phyloP scores from a whole-genome alignment of 371 early-diverging fungal genomes.

The Sporodiniella umbellata region DNA sequence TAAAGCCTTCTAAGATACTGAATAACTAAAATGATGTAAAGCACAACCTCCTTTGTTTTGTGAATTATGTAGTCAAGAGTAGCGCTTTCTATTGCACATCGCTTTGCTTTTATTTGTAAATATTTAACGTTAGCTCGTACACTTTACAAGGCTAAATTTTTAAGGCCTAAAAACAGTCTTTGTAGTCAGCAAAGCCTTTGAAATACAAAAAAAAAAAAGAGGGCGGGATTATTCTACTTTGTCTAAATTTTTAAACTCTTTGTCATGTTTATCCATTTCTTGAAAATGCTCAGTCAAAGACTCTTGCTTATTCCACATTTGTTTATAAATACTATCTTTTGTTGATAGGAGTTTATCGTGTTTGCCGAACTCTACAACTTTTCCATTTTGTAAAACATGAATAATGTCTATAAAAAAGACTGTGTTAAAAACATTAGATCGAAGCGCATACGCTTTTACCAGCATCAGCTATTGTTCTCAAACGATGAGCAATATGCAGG shows the following conservation, averaged over 20 bases:
- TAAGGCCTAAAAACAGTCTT: too few species aligned
- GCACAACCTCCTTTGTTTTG: too few species aligned
- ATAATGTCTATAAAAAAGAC: slow-evolving; percentile 53
- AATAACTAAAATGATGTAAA: too few species aligned
- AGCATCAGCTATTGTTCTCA: slow-evolving; percentile 76
- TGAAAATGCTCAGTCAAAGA: slow-evolving; percentile 16
- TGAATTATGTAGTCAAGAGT: too few species aligned
- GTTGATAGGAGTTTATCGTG: slow-evolving; percentile 65
- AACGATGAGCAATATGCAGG: slow-evolving; percentile 77
- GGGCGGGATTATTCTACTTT: not conserved
- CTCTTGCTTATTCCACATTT: slow-evolving; percentile 87
- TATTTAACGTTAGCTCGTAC: too few species aligned
- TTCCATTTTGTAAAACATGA: slow-evolving; percentile 69
- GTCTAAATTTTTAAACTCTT: slow-evolving; percentile 5
- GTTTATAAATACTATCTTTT: slow-evolving; percentile 68
- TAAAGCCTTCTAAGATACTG: too few species aligned
- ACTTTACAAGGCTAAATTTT: too few species aligned
- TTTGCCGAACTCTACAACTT: slow-evolving; percentile 62
- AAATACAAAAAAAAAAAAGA: too few species aligned
- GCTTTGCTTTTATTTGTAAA: too few species aligned
- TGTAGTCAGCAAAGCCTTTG: too few species aligned
- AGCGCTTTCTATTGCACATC: too few species aligned
- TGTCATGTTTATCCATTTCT: slow-evolving; percentile 16
- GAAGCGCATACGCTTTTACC: slow-evolving; percentile 32
- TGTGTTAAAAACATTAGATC: not conserved